phyloP scores from a whole-genome alignment of 139 green algal genomes.

The Chlamydomonas schloesseri region DNA sequence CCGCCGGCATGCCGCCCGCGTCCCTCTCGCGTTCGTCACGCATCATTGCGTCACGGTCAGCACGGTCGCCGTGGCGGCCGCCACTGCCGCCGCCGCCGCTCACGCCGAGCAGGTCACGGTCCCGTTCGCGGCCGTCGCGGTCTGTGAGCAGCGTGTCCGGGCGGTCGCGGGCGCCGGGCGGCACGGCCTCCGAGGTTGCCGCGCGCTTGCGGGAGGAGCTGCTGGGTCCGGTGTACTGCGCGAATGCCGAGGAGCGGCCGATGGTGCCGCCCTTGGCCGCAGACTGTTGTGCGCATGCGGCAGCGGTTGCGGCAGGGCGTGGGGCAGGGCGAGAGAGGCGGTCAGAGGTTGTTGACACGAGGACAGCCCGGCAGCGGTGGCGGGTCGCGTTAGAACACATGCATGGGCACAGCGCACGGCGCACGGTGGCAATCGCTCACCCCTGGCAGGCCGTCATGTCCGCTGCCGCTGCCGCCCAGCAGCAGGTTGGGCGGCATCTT shows the following conservation, averaged over 20 bases:
- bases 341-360: no score
- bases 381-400: no score
- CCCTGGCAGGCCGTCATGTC: conserved; percentile 22
- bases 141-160: conserved; percentile 1
- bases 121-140: not conserved
- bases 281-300: not conserved
- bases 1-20: not conserved
- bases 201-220: conserved; percentile 26
- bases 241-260: conserved; percentile 40
- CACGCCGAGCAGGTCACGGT: not conserved
- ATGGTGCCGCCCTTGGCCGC: conserved; percentile 19
- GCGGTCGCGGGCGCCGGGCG: conserved; percentile 13
- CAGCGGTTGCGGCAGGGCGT: no score
- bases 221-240: conserved; percentile 37
- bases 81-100: not conserved
- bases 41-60: no score
- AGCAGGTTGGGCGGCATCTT: conserved; percentile 47
- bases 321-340: no score
- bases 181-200: conserved; percentile 17
- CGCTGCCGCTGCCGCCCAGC: no score
- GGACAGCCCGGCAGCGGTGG: no score
- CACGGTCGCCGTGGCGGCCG: not conserved
- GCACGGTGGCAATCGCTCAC: no score
- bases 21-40: no score
- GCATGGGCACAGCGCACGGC: no score